These are phyloP conservation scores for Pistacia vera DNA, from an alignment of 345 rosid species.

Conservation along the genomic window DNA sequence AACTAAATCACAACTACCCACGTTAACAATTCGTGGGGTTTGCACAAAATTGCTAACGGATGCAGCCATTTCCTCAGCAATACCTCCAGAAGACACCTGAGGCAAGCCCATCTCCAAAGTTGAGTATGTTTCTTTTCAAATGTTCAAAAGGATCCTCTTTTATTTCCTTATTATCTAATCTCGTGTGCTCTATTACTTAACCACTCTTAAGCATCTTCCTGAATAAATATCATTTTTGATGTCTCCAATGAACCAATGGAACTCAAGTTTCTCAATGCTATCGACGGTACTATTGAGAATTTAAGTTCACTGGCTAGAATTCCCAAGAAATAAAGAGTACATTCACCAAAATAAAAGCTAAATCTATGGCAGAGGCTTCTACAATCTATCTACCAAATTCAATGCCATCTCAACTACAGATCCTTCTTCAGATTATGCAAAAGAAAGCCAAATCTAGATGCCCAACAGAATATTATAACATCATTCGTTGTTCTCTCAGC, in stretches of 20 bases:
- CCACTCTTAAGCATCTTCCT: slow-evolving; percentile 12
- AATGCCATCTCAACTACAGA: slow-evolving; percentile 33
- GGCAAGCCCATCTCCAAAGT: slow-evolving; percentile 61
- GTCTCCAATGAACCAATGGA: slow-evolving; percentile 9
- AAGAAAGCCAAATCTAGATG: slow-evolving; percentile 14
- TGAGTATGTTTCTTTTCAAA: slow-evolving; percentile 6
- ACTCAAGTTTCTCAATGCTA: slow-evolving; percentile 12
- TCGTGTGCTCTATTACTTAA: slow-evolving; percentile 3
- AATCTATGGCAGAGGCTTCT: background rate
- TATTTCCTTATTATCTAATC: slow-evolving; percentile 8
- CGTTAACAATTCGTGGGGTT: slow-evolving; percentile 31
- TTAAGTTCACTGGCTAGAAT: background rate
- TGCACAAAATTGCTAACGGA: slow-evolving; percentile 38
- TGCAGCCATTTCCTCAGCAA: slow-evolving; percentile 40
- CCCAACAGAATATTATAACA: slow-evolving; percentile 27
- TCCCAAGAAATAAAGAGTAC: slow-evolving; percentile 13
- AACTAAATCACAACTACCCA: slow-evolving; percentile 42
- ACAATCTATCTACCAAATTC: slow-evolving; percentile 45
- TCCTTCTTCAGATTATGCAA: slow-evolving; percentile 14
- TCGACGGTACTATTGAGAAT: background rate
- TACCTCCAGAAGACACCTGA: slow-evolving; percentile 48
- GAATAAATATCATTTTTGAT: slow-evolving; percentile 1
- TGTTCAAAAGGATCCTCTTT: slow-evolving; percentile 7
- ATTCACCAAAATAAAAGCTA: slow-evolving; percentile 3
- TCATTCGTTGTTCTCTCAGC: slow-evolving; percentile 22